Evolutionary conservation across 2,329 filamentous ascomycete species (phyloP).

Genomic region (Fusarium keratoplasticum): DNA sequence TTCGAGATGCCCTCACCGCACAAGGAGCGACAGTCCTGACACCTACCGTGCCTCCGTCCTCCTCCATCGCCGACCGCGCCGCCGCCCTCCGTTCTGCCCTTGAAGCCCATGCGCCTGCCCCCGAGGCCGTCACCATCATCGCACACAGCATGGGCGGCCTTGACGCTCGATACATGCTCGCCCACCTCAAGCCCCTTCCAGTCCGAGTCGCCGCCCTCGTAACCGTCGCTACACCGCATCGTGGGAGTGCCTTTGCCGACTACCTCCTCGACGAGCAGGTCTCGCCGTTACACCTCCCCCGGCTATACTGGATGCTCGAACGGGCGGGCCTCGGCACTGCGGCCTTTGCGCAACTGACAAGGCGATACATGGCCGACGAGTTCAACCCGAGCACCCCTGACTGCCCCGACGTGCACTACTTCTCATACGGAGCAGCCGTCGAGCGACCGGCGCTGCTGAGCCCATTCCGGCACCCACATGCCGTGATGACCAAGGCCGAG

Average conservation of each 20-base stretch:
- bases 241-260: slow-evolving; percentile 67
- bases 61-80: slow-evolving; percentile 70
- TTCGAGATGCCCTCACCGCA: slow-evolving; percentile 66
- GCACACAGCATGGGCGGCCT: slow-evolving; percentile 77
- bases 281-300: slow-evolving; percentile 62
- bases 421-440: slow-evolving; percentile 70
- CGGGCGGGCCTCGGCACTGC: slow-evolving; percentile 66
- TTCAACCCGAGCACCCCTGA: slow-evolving; percentile 71
- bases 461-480: slow-evolving; percentile 67
- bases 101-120: slow-evolving; percentile 52
- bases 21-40: slow-evolving; percentile 68
- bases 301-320: slow-evolving; percentile 63
- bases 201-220: slow-evolving; percentile 64
- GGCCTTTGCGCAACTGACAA: slow-evolving; percentile 72
- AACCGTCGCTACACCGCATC: slow-evolving; percentile 67
- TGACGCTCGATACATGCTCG: slow-evolving; percentile 74
- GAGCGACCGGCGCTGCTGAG: slow-evolving; percentile 68
- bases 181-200: slow-evolving; percentile 60
- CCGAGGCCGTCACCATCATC: slow-evolving; percentile 76
- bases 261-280: slow-evolving; percentile 57
- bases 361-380: slow-evolving; percentile 65
- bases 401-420: slow-evolving; percentile 65
- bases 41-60: slow-evolving; percentile 70
- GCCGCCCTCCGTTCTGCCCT: slow-evolving; percentile 68
- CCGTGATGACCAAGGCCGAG: slow-evolving; percentile 62